A percentile compares a stretch with the other conserved stretches of the same genome.
phyloP scores from a whole-genome alignment of 495 filamentous ascomycete genomes.

The Talaromyces borbonicus region DNA sequence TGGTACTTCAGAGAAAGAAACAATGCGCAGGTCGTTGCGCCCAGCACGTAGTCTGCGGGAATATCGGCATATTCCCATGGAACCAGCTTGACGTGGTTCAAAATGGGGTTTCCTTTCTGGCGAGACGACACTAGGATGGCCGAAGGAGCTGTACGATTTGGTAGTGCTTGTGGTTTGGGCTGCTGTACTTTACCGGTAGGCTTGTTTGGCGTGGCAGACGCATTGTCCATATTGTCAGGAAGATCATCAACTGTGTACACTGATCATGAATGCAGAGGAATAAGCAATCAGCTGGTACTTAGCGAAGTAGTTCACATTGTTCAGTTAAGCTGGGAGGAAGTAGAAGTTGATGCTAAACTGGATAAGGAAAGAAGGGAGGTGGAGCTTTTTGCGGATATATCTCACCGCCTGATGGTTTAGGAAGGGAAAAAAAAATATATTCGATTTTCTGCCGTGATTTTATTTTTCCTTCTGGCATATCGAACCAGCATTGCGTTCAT shows the following conservation, averaged over 20 bases:
- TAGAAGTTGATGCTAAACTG: no score
- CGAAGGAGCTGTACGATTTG: slow-evolving; percentile 56
- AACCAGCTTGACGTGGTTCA: slow-evolving; percentile 70
- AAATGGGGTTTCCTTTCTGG: slow-evolving; percentile 92
- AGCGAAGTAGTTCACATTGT: no score
- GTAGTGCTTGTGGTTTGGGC: slow-evolving; percentile 75
- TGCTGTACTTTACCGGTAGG: slow-evolving; percentile 58
- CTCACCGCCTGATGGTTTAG: neutral
- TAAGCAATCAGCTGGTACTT: no score
- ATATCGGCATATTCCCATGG: slow-evolving; percentile 97
- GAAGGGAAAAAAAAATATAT: slow-evolving; percentile 1
- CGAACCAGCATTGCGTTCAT: slow-evolving; percentile 18
- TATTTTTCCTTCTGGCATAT: slow-evolving; percentile 18
- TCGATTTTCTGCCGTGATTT: slow-evolving; percentile 37
- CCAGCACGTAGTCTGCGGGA: slow-evolving; percentile 84
- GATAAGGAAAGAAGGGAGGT: no score
- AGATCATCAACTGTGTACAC: no score
- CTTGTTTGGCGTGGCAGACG: slow-evolving; percentile 14
- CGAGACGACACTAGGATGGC: slow-evolving; percentile 75
- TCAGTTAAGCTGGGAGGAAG: no score
- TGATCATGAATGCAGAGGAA: no score
- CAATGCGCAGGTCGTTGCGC: slow-evolving; percentile 77
- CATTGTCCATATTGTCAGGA: neutral
- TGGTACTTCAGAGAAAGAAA: slow-evolving; percentile 97
- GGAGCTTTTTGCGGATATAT: no score